Percentiles rank a stretch among this genome's conserved stretches.
Evolutionary conservation across 371 early-diverging fungal species (phyloP).

Genomic region (Rhizopus delemar): DNA sequence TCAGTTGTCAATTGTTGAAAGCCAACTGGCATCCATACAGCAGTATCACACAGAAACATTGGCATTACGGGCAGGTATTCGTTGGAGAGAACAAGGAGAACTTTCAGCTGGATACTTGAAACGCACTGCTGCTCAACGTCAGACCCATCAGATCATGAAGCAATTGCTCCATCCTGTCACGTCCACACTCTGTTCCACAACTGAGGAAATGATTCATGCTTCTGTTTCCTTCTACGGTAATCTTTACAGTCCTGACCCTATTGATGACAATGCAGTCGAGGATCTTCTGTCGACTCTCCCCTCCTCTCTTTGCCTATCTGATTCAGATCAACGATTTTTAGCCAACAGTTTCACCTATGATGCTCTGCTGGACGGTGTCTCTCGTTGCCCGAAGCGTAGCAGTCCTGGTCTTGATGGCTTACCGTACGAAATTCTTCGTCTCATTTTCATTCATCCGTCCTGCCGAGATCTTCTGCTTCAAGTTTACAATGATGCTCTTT

Average conservation of each 20-base stretch:
- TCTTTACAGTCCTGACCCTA: conserved; percentile 9
- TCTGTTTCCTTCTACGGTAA: conserved; percentile 6
- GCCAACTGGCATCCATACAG: too few relatives aligned
- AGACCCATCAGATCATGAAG: too few relatives aligned
- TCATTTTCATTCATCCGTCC: not conserved
- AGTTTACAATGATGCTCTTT: conserved; percentile 12
- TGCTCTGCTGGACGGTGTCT: not conserved
- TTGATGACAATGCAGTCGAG: not conserved
- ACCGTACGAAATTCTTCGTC: conserved; percentile 25
- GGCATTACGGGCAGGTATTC: too few relatives aligned
- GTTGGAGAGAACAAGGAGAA: too few relatives aligned
- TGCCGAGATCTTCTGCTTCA: not conserved
- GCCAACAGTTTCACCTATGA: not conserved
- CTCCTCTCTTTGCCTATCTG: not conserved
- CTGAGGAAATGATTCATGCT: too few relatives aligned
- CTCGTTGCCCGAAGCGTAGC: conserved; percentile 5
- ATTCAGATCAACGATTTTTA: not conserved
- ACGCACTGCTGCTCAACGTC: too few relatives aligned
- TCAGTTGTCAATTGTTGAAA: too few relatives aligned
- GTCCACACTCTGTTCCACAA: too few relatives aligned
- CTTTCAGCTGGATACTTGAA: too few relatives aligned
- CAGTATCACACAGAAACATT: too few relatives aligned
- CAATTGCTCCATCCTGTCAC: too few relatives aligned
- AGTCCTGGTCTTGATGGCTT: conserved; percentile 31
- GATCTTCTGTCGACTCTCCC: not conserved